A percentile compares a stretch with the other conserved stretches of the same genome.
phyloP scores from a whole-genome alignment of 202 grass and related monocot genomes.

The Zizania palustris region DNA sequence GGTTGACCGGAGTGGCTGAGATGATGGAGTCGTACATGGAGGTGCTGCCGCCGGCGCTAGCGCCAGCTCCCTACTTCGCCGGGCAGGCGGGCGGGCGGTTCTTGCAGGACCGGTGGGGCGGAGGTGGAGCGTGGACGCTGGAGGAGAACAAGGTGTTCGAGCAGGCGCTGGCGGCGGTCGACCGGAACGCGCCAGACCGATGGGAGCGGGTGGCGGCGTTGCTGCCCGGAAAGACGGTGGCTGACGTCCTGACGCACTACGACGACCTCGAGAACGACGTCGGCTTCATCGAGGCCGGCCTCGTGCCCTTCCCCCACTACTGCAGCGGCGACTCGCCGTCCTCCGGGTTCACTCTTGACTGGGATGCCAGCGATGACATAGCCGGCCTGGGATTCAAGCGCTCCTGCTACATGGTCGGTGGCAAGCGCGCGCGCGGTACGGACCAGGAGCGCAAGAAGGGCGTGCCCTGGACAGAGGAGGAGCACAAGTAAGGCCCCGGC shows the following conservation, averaged over 20 bases:
- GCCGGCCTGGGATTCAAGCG: conserved; percentile 46
- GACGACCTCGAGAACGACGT: conserved; percentile 73
- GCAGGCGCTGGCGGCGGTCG: conserved; percentile 60
- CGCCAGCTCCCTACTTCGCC: conserved; percentile 48
- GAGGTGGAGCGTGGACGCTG: conserved; percentile 55
- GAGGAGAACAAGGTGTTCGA: conserved; percentile 92
- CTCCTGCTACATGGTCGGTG: conserved; percentile 58
- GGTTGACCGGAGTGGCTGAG: conserved; percentile 10
- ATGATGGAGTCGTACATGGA: conserved; percentile 85
- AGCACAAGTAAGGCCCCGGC: conserved; percentile 67
- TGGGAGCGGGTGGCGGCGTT: conserved; percentile 69
- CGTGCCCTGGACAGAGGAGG: conserved; percentile 89
- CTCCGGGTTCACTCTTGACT: conserved; percentile 70
- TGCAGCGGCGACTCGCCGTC: conserved; percentile 25
- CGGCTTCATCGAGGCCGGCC: conserved; percentile 71
- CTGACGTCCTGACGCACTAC: conserved; percentile 69
- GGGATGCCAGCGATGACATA: conserved; percentile 43
- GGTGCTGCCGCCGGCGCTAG: conserved; percentile 50
- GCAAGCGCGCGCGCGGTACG: conserved; percentile 55
- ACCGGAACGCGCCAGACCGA: conserved; percentile 58
- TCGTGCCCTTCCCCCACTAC: conserved; percentile 70
- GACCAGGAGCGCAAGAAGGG: conserved; percentile 97
- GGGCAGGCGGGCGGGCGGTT: conserved; percentile 54
- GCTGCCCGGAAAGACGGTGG: conserved; percentile 61
- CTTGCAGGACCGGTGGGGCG: conserved; percentile 33